phyloP scores from a whole-genome alignment of 768 basidiomycete species.

The Imleria badia region DNA sequence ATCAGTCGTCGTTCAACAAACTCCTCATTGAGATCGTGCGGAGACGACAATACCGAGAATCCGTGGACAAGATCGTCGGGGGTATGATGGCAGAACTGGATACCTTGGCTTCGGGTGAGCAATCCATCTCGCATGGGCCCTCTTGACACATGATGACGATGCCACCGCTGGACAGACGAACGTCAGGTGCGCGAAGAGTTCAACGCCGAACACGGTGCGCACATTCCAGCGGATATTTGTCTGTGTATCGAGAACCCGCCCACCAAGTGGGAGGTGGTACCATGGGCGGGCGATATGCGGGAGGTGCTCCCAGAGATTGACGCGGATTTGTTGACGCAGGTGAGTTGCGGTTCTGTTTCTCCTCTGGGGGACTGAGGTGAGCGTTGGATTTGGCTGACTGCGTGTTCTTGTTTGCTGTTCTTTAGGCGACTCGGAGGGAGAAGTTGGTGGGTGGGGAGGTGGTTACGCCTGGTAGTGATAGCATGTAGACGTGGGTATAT shows the following conservation, averaged over 20 bases:
- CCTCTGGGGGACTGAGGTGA: not conserved
- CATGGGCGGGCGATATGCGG: constrained; percentile 50
- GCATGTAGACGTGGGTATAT: constrained; percentile 7
- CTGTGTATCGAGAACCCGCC: constrained; percentile 73
- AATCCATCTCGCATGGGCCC: not conserved
- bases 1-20: constrained; percentile 71
- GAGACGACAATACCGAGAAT: constrained; percentile 64
- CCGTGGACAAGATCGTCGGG: constrained; percentile 60
- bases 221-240: constrained; percentile 80
- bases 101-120: constrained; percentile 63
- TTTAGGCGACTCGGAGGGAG: constrained; percentile 36
- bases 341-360: constrained; percentile 17
- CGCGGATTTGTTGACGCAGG: constrained; percentile 57
- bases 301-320: constrained; percentile 67
- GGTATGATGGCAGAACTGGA: constrained; percentile 66
- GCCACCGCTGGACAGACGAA: constrained; percentile 54
- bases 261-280: constrained; percentile 68
- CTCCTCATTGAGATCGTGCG: constrained; percentile 73
- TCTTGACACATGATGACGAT: not conserved
- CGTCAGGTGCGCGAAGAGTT: constrained; percentile 61
- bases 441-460: constrained; percentile 19
- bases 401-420: not conserved
- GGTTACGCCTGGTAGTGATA: constrained; percentile 21
- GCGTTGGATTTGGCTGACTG: not conserved
- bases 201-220: constrained; percentile 68